Conservation (phyloP, 306 rosid genomes). For the Lotus japonicus region DNA sequence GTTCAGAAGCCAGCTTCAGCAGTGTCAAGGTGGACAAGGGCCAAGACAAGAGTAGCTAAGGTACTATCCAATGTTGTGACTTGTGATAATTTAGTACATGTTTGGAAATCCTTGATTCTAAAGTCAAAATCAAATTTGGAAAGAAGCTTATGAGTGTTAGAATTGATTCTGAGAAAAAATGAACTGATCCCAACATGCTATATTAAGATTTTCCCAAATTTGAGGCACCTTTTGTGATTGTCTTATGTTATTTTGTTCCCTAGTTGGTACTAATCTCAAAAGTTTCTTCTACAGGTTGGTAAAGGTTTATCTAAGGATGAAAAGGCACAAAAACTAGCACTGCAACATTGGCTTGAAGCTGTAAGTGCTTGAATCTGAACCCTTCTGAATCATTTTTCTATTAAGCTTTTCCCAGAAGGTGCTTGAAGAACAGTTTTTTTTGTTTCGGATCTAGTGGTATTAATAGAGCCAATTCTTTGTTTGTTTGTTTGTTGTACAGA, state of each 20-base stretch:
- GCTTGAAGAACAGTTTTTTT: background rate
- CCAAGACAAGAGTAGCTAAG: constrained; percentile 90
- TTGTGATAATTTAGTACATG: too few species aligned
- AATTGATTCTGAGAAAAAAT: too few species aligned
- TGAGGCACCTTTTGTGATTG: background rate
- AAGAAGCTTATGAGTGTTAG: too few species aligned
- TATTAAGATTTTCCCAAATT: background rate
- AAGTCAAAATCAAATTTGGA: too few species aligned
- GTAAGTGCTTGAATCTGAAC: constrained; percentile 32
- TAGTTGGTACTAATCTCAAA: constrained; percentile 7
- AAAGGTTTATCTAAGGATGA: constrained; percentile 97
- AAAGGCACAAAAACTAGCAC: constrained; percentile 91
- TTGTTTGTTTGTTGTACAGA: constrained; percentile 36
- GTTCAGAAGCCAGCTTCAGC: constrained; percentile 70
- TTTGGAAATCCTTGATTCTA: too few species aligned
- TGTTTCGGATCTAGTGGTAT: background rate
- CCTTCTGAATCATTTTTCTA: too few species aligned
- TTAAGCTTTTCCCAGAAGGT: too few species aligned
- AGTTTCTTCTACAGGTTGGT: constrained; percentile 50
- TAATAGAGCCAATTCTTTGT: background rate
- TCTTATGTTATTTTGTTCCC: background rate
- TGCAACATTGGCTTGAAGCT: constrained; percentile 97
- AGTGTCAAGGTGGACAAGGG: constrained; percentile 84
- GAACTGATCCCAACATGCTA: too few species aligned
- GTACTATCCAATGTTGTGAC: background rate